Evolutionary conservation across 2,329 filamentous ascomycete genomes (phyloP), one percentile per base, ranked within the genome.

Genomic region (Aspergillus pseudoglaucus): DNA sequence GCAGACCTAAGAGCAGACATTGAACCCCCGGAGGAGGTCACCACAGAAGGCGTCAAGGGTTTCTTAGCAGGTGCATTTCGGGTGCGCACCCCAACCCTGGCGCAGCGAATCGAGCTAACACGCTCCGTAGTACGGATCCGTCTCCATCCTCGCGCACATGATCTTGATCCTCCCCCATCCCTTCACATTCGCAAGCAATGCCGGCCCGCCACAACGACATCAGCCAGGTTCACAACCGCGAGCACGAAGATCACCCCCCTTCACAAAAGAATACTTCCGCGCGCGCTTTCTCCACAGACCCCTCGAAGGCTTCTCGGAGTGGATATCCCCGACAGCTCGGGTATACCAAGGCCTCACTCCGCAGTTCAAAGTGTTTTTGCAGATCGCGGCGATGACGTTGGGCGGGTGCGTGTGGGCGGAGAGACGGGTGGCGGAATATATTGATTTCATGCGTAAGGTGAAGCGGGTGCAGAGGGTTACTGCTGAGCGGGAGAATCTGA

Each of bases 381-480:
- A 76, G 50, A 66, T 76, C 25, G 67, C 67, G 4, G 64, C 60
- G 30, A 74, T 75, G 72, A 75, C 68, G 4, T 58, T 75, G 42
- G 74, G 74, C 7, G 74, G 73, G 1, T 73, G 68, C 53, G 68
- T 76, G 42, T 75, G 72, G 64, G 74, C 74, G 2, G 74, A 76
- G 60, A 64, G 62, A 50, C 59, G 71, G 38, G 69, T 75, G 35
- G 66, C 62, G 18, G 71, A 73, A 43, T 76, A 73, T 55, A 68
- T 75, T 50, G 65, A 74, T n/a, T 50, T 63, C 9, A 53, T 73
- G 48, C 59, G 73, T 47, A 62, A 61, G 53, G 47, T 67, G 39
- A 71, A 72, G 54, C 63, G 72, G 25, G 69, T 67, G 10, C 70
- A 72, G 56, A 62, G 64, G 51, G 50, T 63, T 37, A 61, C 70